A percentile compares a stretch with the other conserved stretches of the same genome.
Evolutionary conservation across 2,329 filamentous ascomycete genomes (phyloP).

Genomic region (Teratosphaeria nubilosa): DNA sequence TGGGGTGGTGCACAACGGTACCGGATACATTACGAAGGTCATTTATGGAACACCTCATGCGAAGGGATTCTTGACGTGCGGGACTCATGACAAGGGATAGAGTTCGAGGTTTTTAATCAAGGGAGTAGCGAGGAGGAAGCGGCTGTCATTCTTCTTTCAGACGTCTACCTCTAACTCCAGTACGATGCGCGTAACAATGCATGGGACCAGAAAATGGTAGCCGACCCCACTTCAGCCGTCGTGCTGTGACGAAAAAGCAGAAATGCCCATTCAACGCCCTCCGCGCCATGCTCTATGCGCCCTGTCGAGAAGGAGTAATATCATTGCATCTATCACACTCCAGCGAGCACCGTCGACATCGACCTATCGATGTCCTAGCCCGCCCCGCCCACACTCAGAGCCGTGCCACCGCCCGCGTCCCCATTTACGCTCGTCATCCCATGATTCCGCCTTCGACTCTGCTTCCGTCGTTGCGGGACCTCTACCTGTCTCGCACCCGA

Average conservation of each 20-base stretch:
- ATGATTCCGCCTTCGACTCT: conserved; percentile 4
- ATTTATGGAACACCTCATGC: no score
- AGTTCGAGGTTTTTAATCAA: no score
- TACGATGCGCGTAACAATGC: neutral
- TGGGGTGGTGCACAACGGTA: no score
- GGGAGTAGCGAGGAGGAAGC: neutral
- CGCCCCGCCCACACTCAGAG: conserved; percentile 11
- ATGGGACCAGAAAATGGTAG: neutral
- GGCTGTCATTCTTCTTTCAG: neutral
- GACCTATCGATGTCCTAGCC: neutral
- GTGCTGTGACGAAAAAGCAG: neutral
- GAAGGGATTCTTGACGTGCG: no score
- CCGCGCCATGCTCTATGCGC: neutral
- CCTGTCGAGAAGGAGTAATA: neutral
- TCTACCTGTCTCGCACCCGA: neutral
- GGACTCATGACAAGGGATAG: no score
- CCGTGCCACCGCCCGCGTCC: conserved; percentile 7
- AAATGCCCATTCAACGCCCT: neutral
- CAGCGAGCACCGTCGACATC: neutral
- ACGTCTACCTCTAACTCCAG: neutral
- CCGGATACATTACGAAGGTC: no score
- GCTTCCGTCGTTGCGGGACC: conserved; percentile 2
- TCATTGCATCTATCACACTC: neutral
- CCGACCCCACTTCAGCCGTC: neutral
- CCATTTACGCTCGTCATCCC: conserved; percentile 6